phyloP scores from a whole-genome alignment of 2,329 filamentous ascomycete genomes.

The Proliferodiscus dingleyae region DNA sequence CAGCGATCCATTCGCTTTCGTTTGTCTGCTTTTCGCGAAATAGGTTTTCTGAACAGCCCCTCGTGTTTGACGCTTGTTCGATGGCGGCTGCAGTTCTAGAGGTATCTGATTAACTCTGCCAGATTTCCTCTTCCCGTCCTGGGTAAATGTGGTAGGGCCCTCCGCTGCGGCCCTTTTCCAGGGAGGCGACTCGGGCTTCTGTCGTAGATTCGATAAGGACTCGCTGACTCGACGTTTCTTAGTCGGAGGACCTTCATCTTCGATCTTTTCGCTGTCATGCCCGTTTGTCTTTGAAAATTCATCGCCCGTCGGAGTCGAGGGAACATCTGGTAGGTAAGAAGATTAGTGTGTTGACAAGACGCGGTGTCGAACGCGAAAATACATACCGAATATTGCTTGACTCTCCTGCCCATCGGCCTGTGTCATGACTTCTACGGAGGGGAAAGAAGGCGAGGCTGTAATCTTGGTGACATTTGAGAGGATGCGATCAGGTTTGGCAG shows the following conservation, averaged over 20 bases:
- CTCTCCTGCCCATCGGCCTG: conserved; percentile 30
- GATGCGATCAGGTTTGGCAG: conserved; percentile 48
- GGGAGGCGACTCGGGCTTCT: conserved; percentile 69
- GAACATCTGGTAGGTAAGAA: no score
- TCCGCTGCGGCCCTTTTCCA: conserved; percentile 86
- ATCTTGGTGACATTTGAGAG: conserved; percentile 53
- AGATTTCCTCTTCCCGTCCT: conserved; percentile 65
- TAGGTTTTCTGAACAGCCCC: conserved; percentile 36
- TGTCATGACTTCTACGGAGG: conserved; percentile 30
- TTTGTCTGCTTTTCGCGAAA: conserved; percentile 25
- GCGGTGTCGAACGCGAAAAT: no score
- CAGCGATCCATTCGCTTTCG: conserved; percentile 18
- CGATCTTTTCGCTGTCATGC: conserved; percentile 24
- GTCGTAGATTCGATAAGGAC: conserved; percentile 40
- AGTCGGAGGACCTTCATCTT: conserved; percentile 45
- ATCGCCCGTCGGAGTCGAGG: conserved; percentile 18
- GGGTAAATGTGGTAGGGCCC: conserved; percentile 79
- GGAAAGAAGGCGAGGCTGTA: conserved; percentile 44
- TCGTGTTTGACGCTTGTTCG: conserved; percentile 49
- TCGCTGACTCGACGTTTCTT: conserved; percentile 63
- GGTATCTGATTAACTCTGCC: conserved; percentile 57
- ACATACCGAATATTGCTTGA: conserved; percentile 28
- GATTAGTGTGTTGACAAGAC: conserved; percentile 17
- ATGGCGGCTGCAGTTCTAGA: conserved; percentile 45
- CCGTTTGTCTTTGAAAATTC: conserved; percentile 29